Evolutionary conservation across 2,329 filamentous ascomycete genomes (phyloP).

Genomic region (Hypoxylon sp.): DNA sequence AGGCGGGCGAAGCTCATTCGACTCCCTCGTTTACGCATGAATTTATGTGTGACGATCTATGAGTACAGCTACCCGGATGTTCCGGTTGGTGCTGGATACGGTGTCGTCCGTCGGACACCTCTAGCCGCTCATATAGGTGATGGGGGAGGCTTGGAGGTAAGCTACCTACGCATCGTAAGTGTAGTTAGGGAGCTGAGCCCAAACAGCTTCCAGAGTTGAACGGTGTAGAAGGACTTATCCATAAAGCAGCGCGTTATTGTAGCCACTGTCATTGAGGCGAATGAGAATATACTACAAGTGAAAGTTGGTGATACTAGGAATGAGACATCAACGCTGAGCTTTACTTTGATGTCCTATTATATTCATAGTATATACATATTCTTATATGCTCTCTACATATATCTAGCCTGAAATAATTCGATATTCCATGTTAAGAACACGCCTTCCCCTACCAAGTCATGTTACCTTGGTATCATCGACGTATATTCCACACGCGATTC

Average conservation of each 20-base stretch:
- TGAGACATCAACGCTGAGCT: not conserved
- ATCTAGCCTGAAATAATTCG: not conserved
- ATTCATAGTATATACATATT: not conserved
- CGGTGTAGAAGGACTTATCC: not conserved
- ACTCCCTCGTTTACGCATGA: not conserved
- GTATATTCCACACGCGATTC: not conserved
- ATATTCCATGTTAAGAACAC: not conserved
- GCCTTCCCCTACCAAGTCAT: not conserved
- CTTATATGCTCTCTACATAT: not conserved
- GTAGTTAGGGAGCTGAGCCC: not conserved
- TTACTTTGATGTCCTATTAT: not conserved
- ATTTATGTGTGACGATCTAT: not conserved
- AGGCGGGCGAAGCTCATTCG: constrained; percentile 8
- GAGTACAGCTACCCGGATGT: not conserved
- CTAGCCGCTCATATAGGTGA: not conserved
- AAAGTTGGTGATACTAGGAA: not conserved
- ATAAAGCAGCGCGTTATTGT: not conserved
- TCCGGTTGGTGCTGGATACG: not conserved
- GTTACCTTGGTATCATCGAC: no score
- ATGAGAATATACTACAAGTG: not conserved
- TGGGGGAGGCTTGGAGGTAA: not conserved
- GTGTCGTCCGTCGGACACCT: not conserved
- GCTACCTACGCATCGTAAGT: not conserved
- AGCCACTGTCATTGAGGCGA: not conserved
- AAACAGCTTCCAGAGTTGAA: no score